Evolutionary conservation across 495 filamentous ascomycete species (phyloP), one percentile per base, ranked within the genome.

Genomic region (Penicillium cataractarum): DNA sequence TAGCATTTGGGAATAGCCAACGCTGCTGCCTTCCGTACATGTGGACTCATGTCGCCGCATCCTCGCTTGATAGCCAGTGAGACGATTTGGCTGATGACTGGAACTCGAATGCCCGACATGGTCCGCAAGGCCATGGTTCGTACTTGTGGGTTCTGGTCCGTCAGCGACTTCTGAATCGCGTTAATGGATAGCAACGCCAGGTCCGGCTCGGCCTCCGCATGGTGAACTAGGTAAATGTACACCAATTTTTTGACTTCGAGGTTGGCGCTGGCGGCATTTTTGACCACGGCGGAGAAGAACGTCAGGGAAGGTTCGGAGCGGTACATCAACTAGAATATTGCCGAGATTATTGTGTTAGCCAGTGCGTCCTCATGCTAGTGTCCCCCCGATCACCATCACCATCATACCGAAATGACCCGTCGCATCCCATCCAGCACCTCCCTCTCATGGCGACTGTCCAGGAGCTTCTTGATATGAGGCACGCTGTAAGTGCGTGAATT

Each of bases 1-100:
- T 97, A 97, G 76, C 95, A 98, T 77, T 99, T 99, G 5, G 95
- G 95, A 51, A 97, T 96, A n/a, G 95, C 90, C 63, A 97, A 75
- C 17, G 95, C 95, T 26, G 95, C 95, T 10, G 93, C 92, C 69
- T 95, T 94, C 58, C 95, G 86, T 46, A 99, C 95, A 73, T 91
- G 88, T 1, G 95, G 88, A 65, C 91, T 96, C 92, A 98, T 97
- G 67, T 99, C 95, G 15, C 86, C 92, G 24, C 87, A 87, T 2
- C 95, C 95, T 63, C 92, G 88, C 71, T 96, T 96, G 74, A 99
- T 97, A 1, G 91, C 95, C 48, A 99, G 78, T 3, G 90, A 92
- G n/a, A 99, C 96, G 65, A 99, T 98, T 76, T 97, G 95, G 56
- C 91, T 94, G 76, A 99, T 98, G n/a, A 97, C 96, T 2, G 95